A percentile compares a stretch with the other conserved stretches of the same genome.
phyloP scores from a whole-genome alignment of 2,329 filamentous ascomycete species.

The Botrytis elliptica region DNA sequence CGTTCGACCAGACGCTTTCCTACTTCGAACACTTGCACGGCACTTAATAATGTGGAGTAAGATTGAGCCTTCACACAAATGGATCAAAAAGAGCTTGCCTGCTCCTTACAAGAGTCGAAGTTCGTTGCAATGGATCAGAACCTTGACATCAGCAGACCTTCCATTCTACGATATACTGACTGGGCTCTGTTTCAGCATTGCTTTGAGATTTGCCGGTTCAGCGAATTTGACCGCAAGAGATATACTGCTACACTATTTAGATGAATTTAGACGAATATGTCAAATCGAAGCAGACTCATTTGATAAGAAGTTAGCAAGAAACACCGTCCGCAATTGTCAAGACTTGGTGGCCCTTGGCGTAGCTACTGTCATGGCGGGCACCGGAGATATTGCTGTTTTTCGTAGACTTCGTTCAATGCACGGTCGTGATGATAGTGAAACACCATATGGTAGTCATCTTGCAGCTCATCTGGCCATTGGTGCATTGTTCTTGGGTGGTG shows the following conservation, averaged over 20 bases:
- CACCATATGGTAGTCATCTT: conserved; percentile 89
- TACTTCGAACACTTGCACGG: conserved; percentile 83
- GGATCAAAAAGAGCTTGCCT: conserved; percentile 76
- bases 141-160: conserved; percentile 77
- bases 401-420: conserved; percentile 84
- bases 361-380: conserved; percentile 92
- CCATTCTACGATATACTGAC: conserved; percentile 91
- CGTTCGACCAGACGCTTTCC: conserved; percentile 86
- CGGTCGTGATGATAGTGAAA: conserved; percentile 78
- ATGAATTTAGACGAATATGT: conserved; percentile 79
- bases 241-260: conserved; percentile 78
- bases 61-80: conserved; percentile 70
- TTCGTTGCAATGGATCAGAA: conserved; percentile 57
- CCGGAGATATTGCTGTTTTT: conserved; percentile 82
- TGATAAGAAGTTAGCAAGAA: conserved; percentile 79
- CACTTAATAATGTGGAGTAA: conserved; percentile 91
- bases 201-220: conserved; percentile 72
- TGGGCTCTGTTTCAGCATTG: conserved; percentile 80
- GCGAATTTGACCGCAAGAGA: conserved; percentile 71
- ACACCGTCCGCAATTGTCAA: conserved; percentile 86
- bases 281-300: conserved; percentile 59
- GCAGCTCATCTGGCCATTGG: conserved; percentile 91
- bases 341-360: conserved; percentile 80
- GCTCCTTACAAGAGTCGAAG: conserved; percentile 62
- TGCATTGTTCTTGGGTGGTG: conserved; percentile 85